phyloP scores from a whole-genome alignment of 2,329 filamentous ascomycete genomes.

The Dactylellina cionopaga region DNA sequence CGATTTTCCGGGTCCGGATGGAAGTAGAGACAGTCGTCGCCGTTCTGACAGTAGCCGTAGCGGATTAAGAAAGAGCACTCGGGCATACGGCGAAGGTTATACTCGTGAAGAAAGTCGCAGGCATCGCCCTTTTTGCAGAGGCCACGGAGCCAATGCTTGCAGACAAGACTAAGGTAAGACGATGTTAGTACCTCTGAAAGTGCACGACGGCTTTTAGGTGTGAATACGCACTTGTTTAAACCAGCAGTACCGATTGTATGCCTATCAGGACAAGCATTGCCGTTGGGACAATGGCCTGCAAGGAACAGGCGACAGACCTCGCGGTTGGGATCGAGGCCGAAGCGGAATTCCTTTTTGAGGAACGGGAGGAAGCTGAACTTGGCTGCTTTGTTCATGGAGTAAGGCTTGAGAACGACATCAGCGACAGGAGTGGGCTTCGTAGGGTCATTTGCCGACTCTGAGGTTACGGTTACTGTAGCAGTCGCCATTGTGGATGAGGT shows the following conservation, averaged over 20 bases:
- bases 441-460: neutral
- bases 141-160: constrained; percentile 97
- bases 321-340: constrained; percentile 80
- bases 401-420: constrained; percentile 35
- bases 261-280: constrained; percentile 83
- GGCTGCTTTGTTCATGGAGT: constrained; percentile 62
- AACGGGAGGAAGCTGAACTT: constrained; percentile 87
- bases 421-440: constrained; percentile 28
- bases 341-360: constrained; percentile 82
- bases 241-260: constrained; percentile 70
- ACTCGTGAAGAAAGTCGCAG: constrained; percentile 98
- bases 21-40: constrained; percentile 93
- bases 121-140: constrained; percentile 97
- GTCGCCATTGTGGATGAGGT: constrained; percentile 13
- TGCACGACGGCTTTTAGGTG: too few species aligned
- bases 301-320: constrained; percentile 87
- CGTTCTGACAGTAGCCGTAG: constrained; percentile 94
- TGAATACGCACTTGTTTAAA: constrained; percentile 70
- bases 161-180: constrained; percentile 71
- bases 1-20: constrained; percentile 86
- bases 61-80: constrained; percentile 97
- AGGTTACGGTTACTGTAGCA: neutral
- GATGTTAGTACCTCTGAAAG: constrained; percentile 52
- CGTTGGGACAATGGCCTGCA: constrained; percentile 85
- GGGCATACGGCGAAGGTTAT: constrained; percentile 97